Evolutionary conservation across 75 land plant genomes (phyloP), one percentile per base, ranked within the genome.

Genomic region (Pinus taeda): DNA sequence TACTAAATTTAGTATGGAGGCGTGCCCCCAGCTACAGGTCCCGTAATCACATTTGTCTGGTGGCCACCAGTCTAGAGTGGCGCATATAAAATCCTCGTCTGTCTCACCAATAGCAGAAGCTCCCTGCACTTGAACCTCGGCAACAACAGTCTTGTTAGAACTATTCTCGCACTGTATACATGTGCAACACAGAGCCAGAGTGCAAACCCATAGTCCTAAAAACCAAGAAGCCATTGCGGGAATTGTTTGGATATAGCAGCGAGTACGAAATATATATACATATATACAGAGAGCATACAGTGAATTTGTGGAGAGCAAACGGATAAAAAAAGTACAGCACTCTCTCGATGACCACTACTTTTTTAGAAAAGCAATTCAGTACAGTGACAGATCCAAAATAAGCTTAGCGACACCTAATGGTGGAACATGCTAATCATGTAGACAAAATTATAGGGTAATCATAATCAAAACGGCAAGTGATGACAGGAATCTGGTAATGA

Each of bases 61-160:
- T 33, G 93, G 91, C 93, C 93, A 90, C 88, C 91, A 90, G 73
- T 90, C 93, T 15, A 90, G 14, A 1, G 91, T 90, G 8, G 84
- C 88, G 64, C 93, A 90, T 2, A 90, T 66, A 60, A 88, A 86
- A 20, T 66, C 64, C 18, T 90, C 82, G 57, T 86, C 86, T 0
- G 91, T 90, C 57, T 56, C 70, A 9, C 76, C 88, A 18, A 89
- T 83, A 57, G 78, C 62, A 21, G 14, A 12, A 20, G 13, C 75
- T 37, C 79, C 86, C 60, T 84, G 73, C 61, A 90, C 75, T 20
- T 66, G 71, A 76, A 86, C 84, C 12, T 42, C 7, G 42, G 69
- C 72, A 69, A 0, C 0, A 18, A 37, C 22, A 69, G 53, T 15
- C 9, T 21, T 37, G n/a, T 42, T n/a, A 7, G 12, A 20, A 69